Percentiles rank a stretch among this genome's conserved stretches.
These are phyloP conservation scores for Fusarium poae DNA, from an alignment of 2,329 filamentous ascomycete species.

Conservation along the genomic window DNA sequence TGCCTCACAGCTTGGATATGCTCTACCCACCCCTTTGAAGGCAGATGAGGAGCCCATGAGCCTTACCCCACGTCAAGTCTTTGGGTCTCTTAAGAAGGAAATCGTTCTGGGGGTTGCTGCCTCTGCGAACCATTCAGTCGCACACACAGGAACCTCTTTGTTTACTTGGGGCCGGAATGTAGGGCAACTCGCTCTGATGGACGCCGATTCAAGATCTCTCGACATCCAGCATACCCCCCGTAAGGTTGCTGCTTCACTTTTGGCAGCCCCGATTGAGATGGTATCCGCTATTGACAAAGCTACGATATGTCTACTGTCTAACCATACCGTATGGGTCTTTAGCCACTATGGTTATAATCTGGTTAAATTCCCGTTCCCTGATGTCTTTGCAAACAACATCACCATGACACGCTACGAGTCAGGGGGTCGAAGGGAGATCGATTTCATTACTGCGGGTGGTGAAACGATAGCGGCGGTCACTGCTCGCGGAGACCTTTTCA, in stretches of 20 bases:
- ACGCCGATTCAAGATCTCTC: constrained; percentile 92
- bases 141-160: constrained; percentile 82
- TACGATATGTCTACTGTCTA: constrained; percentile 86
- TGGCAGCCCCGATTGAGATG: constrained; percentile 75
- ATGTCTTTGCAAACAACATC: constrained; percentile 77
- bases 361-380: constrained; percentile 80
- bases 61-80: constrained; percentile 85
- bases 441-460: constrained; percentile 83
- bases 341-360: constrained; percentile 97
- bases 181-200: constrained; percentile 92
- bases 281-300: constrained; percentile 92
- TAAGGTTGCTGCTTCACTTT: constrained; percentile 86
- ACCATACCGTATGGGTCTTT: constrained; percentile 91
- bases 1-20: constrained; percentile 87
- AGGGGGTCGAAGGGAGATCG: constrained; percentile 76
- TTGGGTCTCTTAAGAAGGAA: constrained; percentile 91
- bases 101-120: constrained; percentile 84
- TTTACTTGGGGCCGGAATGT: constrained; percentile 97
- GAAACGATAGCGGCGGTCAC: constrained; percentile 93
- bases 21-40: constrained; percentile 73
- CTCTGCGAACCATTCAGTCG: constrained; percentile 91
- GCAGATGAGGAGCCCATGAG: constrained; percentile 89
- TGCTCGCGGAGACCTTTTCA: constrained; percentile 87
- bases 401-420: constrained; percentile 72
- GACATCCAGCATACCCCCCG: constrained; percentile 85